Percentiles rank a stretch among this genome's conserved stretches.
Conservation (phyloP, 371 early-diverging fungal species). For the Rhizoclosmatium hyalinum region DNA sequence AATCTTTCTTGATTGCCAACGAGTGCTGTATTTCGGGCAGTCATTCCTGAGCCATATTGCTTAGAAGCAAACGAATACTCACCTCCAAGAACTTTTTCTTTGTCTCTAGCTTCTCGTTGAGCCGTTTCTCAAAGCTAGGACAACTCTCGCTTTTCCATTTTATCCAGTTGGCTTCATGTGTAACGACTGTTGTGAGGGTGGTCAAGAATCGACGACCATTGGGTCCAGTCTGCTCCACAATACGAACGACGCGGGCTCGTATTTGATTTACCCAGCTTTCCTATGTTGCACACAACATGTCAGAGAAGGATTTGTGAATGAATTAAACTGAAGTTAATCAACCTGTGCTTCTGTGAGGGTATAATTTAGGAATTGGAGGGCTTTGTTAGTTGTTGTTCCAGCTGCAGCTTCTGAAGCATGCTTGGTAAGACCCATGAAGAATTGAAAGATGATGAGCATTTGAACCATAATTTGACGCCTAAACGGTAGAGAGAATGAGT, state of each 20-base stretch:
- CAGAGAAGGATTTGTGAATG: background rate
- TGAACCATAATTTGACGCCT: constrained; percentile 79
- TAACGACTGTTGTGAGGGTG: constrained; percentile 42
- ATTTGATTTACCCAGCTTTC: constrained; percentile 39
- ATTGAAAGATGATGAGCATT: constrained; percentile 74
- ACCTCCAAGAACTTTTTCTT: constrained; percentile 36
- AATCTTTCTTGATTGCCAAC: constrained; percentile 27
- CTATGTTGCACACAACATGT: constrained; percentile 5
- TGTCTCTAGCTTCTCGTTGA: constrained; percentile 23
- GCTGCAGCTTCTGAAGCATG: background rate
- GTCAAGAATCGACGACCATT: constrained; percentile 39
- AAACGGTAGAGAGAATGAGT: constrained; percentile 53
- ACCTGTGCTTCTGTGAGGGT: constrained; percentile 38
- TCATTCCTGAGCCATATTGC: background rate
- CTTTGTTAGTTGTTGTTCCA: constrained; percentile 32
- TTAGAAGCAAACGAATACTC: background rate
- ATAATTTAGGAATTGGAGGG: constrained; percentile 32
- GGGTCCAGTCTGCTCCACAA: constrained; percentile 38
- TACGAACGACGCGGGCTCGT: constrained; percentile 22
- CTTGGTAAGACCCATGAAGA: constrained; percentile 31
- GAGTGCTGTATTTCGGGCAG: constrained; percentile 23
- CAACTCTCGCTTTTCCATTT: constrained; percentile 54
- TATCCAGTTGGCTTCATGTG: constrained; percentile 54
- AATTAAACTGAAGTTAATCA: background rate
- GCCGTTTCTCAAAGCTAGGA: constrained; percentile 41